These are phyloP conservation scores for Trichoderma koningii DNA, from an alignment of 2,329 filamentous ascomycete genomes.

Conservation along the genomic window DNA sequence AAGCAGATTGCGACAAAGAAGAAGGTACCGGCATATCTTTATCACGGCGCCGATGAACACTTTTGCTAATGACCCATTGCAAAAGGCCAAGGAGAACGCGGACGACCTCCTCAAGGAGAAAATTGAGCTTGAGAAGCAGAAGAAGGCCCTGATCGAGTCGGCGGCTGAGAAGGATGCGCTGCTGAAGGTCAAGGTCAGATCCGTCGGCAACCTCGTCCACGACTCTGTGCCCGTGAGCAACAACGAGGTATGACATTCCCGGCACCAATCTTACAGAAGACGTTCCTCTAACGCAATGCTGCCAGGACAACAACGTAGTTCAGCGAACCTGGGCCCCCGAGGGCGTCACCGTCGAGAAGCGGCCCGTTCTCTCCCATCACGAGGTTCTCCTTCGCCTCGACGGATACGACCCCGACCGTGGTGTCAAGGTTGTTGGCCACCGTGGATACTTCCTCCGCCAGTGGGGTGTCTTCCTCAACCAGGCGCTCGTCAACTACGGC, in stretches of 20 bases:
- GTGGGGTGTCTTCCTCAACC: constrained; percentile 88
- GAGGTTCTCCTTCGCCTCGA: constrained; percentile 87
- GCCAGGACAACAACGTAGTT: constrained; percentile 74
- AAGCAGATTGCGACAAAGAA: constrained; percentile 91
- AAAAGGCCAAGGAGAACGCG: constrained; percentile 80
- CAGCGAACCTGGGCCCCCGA: constrained; percentile 80
- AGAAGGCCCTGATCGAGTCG: constrained; percentile 74
- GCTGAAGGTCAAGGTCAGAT: constrained; percentile 76
- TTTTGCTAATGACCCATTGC: neutral
- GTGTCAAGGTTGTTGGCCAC: constrained; percentile 92
- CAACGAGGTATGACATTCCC: constrained; percentile 62
- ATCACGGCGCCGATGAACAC: no score
- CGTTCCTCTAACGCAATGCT: neutral
- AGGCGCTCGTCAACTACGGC: constrained; percentile 93
- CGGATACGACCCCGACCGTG: constrained; percentile 89
- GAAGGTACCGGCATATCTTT: constrained; percentile 58
- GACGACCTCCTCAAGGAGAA: constrained; percentile 79
- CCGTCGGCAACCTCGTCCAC: constrained; percentile 75
- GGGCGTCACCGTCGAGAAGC: constrained; percentile 71
- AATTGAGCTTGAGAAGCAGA: constrained; percentile 73
- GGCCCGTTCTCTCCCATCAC: constrained; percentile 83
- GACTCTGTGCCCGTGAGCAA: constrained; percentile 80
- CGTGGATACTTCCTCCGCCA: constrained; percentile 89
- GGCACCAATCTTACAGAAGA: neutral
- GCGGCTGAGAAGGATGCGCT: constrained; percentile 74